Percentiles rank a stretch among this genome's conserved stretches.
phyloP scores from a whole-genome alignment of 768 basidiomycete genomes.

The Suillus sp. region DNA sequence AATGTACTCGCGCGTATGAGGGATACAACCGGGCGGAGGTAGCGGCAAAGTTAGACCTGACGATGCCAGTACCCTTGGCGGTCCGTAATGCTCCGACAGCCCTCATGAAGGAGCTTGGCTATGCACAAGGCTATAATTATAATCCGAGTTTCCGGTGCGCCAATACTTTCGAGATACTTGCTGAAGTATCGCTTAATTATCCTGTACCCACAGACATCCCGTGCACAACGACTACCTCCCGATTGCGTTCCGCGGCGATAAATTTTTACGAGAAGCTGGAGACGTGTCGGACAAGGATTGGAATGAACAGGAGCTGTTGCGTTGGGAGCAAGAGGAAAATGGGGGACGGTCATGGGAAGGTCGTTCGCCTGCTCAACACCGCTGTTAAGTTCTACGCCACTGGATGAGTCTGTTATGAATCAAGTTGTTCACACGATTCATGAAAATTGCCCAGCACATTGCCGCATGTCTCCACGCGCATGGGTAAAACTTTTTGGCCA shows the following conservation, averaged over 20 bases:
- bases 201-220: slow-evolving; percentile 50
- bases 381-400: background rate
- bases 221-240: slow-evolving; percentile 68
- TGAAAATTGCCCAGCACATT: background rate
- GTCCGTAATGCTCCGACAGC: slow-evolving; percentile 79
- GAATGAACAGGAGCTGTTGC: slow-evolving; percentile 58
- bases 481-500: too few relatives aligned
- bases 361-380: slow-evolving; percentile 18
- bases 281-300: slow-evolving; percentile 52
- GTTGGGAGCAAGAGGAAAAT: slow-evolving; percentile 59
- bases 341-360: slow-evolving; percentile 52
- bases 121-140: slow-evolving; percentile 63
- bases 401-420: too few relatives aligned
- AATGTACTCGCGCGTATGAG: slow-evolving; percentile 78
- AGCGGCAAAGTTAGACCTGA: slow-evolving; percentile 53
- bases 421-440: too few relatives aligned
- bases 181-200: slow-evolving; percentile 1
- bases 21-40: slow-evolving; percentile 73
- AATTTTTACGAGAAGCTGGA: slow-evolving; percentile 46
- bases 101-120: slow-evolving; percentile 70
- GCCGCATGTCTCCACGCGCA: background rate
- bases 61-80: slow-evolving; percentile 65
- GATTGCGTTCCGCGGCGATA: slow-evolving; percentile 41
- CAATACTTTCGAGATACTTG: background rate
- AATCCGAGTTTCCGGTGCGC: slow-evolving; percentile 59